phyloP scores from a whole-genome alignment of 2,329 filamentous ascomycete species.

The Colletotrichum coccodes region DNA sequence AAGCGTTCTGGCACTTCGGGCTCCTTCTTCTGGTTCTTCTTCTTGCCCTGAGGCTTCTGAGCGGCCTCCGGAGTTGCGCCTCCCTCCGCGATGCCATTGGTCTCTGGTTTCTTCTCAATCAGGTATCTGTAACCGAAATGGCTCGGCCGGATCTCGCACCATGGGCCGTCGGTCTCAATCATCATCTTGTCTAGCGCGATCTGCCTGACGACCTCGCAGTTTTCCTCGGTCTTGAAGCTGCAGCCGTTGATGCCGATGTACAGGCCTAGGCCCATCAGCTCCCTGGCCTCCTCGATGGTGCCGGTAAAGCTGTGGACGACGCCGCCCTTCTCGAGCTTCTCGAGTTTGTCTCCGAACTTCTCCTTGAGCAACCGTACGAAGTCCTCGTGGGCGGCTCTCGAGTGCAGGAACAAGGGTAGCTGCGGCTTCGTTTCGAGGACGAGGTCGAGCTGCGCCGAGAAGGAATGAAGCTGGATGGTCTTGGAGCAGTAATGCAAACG shows the following conservation, averaged over 20 bases:
- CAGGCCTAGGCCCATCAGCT: slow-evolving; percentile 82
- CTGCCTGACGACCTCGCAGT: slow-evolving; percentile 83
- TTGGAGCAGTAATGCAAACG: slow-evolving; percentile 84
- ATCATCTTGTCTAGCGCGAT: slow-evolving; percentile 85
- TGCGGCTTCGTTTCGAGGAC: slow-evolving; percentile 76
- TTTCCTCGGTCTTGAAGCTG: slow-evolving; percentile 93
- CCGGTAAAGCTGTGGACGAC: slow-evolving; percentile 97
- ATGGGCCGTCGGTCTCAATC: slow-evolving; percentile 97
- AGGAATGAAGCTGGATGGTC: slow-evolving; percentile 84
- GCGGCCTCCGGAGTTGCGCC: slow-evolving; percentile 30
- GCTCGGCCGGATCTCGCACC: slow-evolving; percentile 92
- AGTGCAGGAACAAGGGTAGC: slow-evolving; percentile 92
- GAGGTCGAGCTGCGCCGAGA: slow-evolving; percentile 83
- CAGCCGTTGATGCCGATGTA: slow-evolving; percentile 98
- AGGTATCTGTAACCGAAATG: slow-evolving; percentile 85
- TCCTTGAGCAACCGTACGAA: slow-evolving; percentile 78
- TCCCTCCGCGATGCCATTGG: slow-evolving; percentile 36
- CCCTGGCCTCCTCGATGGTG: slow-evolving; percentile 83
- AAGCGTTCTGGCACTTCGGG: slow-evolving; percentile 77
- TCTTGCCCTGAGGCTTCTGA: slow-evolving; percentile 46
- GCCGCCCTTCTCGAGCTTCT: slow-evolving; percentile 76
- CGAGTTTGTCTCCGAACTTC: slow-evolving; percentile 66
- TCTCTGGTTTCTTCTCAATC: slow-evolving; percentile 51
- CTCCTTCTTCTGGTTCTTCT: slow-evolving; percentile 68
- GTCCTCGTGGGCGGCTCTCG: slow-evolving; percentile 85